phyloP scores from a whole-genome alignment of 2,329 filamentous ascomycete genomes.

The Diaporthe amygdali region DNA sequence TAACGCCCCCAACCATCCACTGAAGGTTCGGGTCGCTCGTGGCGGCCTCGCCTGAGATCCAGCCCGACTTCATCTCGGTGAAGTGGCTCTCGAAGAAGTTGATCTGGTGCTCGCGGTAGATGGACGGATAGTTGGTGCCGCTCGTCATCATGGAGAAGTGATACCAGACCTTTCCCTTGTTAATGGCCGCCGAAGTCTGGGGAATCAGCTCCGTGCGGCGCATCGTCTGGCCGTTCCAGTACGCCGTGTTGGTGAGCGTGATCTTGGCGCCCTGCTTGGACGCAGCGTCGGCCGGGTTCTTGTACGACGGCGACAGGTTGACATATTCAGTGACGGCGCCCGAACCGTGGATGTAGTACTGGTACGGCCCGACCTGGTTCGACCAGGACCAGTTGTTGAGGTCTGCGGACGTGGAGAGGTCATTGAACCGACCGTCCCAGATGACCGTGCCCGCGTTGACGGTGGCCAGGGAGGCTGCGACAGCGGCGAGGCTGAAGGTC shows the following conservation, averaged over 20 bases:
- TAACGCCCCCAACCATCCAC: constrained; percentile 67
- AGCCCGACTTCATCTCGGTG: constrained; percentile 75
- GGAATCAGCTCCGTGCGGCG: constrained; percentile 77
- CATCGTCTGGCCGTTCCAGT: constrained; percentile 77
- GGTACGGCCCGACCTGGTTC: constrained; percentile 73
- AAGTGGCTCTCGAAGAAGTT: constrained; percentile 72
- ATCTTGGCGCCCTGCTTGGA: constrained; percentile 71
- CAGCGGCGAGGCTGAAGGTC: constrained; percentile 2
- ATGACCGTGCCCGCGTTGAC: constrained; percentile 51
- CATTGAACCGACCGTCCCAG: constrained; percentile 73
- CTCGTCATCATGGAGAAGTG: constrained; percentile 72
- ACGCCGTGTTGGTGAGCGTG: constrained; percentile 66
- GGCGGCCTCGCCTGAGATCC: constrained; percentile 53
- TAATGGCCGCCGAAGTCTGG: constrained; percentile 69
- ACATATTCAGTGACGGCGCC: constrained; percentile 63
- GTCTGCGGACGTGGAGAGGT: constrained; percentile 57
- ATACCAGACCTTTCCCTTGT: constrained; percentile 71
- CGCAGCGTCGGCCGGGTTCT: constrained; percentile 67
- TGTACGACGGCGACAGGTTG: constrained; percentile 63
- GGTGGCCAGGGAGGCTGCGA: constrained; percentile 35
- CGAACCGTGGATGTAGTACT: constrained; percentile 77
- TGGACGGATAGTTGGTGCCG: constrained; percentile 63
- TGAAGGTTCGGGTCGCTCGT: constrained; percentile 59
- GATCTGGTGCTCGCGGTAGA: constrained; percentile 70
- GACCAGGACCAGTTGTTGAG: constrained; percentile 68